Conservation (phyloP, 495 filamentous ascomycete species). For the Podospora bellae-mahoneyi region DNA sequence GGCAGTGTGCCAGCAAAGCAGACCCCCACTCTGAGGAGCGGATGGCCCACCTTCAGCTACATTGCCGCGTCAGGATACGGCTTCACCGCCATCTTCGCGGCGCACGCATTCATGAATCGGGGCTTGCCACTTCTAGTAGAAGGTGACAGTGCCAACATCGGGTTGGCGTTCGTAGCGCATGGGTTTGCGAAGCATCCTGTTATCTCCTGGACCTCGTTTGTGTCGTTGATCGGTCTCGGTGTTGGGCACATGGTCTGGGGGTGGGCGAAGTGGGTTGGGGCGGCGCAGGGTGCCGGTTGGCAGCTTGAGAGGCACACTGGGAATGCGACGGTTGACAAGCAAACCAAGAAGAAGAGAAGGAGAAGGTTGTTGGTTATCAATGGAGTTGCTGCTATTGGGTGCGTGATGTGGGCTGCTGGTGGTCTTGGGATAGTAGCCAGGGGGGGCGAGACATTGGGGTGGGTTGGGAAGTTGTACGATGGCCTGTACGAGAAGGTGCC, state of each 20-base stretch:
- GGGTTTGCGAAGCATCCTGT: slow-evolving; percentile 68
- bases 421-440: slow-evolving; percentile 72
- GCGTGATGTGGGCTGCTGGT: slow-evolving; percentile 74
- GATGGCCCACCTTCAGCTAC: slow-evolving; percentile 67
- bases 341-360: slow-evolving; percentile 48
- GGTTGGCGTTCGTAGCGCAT: slow-evolving; percentile 78
- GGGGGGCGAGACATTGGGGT: slow-evolving; percentile 67
- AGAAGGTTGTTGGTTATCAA: slow-evolving; percentile 68
- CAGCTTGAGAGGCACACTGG: slow-evolving; percentile 26
- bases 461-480: slow-evolving; percentile 78
- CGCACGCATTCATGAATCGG: slow-evolving; percentile 70
- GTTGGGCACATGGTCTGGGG: slow-evolving; percentile 83
- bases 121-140: slow-evolving; percentile 68
- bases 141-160: slow-evolving; percentile 77
- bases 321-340: slow-evolving; percentile 30
- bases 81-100: slow-evolving; percentile 58
- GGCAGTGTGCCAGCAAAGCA: slow-evolving; percentile 24
- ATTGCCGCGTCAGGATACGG: slow-evolving; percentile 66
- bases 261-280: slow-evolving; percentile 68
- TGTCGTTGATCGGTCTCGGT: slow-evolving; percentile 62
- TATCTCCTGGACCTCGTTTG: slow-evolving; percentile 65
- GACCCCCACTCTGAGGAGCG: slow-evolving; percentile 31
- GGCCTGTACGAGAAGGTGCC: slow-evolving; percentile 44
- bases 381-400: slow-evolving; percentile 53
- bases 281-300: slow-evolving; percentile 43